Percentiles rank a stretch among this genome's conserved stretches.
Evolutionary conservation across 2,329 filamentous ascomycete species (phyloP).

Genomic region (Scytalidium lignicola): DNA sequence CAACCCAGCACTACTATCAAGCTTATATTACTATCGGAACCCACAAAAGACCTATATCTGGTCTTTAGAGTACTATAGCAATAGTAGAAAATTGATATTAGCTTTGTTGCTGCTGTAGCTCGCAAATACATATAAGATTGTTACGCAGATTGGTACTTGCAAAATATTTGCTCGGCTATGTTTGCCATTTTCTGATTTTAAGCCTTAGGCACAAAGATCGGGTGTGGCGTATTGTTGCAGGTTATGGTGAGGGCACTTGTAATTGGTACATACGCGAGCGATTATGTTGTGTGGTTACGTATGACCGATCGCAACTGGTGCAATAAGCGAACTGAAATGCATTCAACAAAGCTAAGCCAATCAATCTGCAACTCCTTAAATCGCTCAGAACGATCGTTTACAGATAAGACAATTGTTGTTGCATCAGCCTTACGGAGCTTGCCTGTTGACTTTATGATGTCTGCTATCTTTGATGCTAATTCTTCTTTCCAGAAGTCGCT

Average conservation of each 20-base stretch:
- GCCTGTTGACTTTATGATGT: constrained; percentile 1
- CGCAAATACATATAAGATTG: neutral
- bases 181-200: no score
- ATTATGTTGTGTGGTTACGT: no score
- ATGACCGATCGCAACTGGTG: no score
- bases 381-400: constrained; percentile 23
- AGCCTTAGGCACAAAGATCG: no score
- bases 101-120: neutral
- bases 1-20: constrained; percentile 1
- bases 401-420: constrained; percentile 17
- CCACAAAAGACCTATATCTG: constrained; percentile 1
- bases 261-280: no score
- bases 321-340: no score
- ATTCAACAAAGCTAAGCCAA: no score
- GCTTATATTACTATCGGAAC: neutral
- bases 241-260: no score
- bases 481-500: neutral
- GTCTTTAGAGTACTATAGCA: constrained; percentile 1
- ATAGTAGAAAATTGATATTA: constrained; percentile 2
- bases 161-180: no score
- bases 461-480: neutral
- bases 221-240: no score
- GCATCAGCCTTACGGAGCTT: constrained; percentile 10
- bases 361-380: constrained; percentile 23
- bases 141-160: constrained; percentile 14